Base-by-base conservation (phyloP, 768 basidiomycete genomes). In the Pisolithus albus region DNA sequence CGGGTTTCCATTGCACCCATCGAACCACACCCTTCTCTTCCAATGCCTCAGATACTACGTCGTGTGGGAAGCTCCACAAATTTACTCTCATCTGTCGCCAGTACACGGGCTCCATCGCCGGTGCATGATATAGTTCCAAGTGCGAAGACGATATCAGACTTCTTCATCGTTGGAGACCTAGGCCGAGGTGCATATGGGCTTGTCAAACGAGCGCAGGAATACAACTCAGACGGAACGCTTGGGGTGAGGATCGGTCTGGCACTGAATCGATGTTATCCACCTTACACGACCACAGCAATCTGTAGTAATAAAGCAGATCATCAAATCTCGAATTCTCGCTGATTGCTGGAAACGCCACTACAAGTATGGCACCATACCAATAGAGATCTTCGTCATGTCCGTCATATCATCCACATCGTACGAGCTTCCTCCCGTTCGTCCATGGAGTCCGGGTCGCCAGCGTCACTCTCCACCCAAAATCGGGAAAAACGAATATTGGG, bases 271-370 rank as follows among this genome's bases (percentile, higher is more conserved):
- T 21, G 43, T n/a, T 41, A 7, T 46, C 38, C 39, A 41, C 42
- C 58, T 59, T 46, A 56, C 52, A 44, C 9, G 49, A 28, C 37
- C 30, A 51, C 47, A 93, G 92, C 86, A 92, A 4, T 83, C 88
- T 36, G 72, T 96, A 53, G 86, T 99, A 60, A 92, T 99, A 70
- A 99, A 99, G 64, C 94, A 96, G 69, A 86, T 98, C 62, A 94
- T 98, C 75, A 98, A 98, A 70, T 93, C 91, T 44, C 88, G 96
- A 47, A 99, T 99, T 53, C 79, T 99, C 48, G 95, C 95, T 28
- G 95, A 99, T 72, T 98, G 95, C 69, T 99, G 96, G 96, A 98
- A 98, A 74, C 90, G 89, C 63, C 95, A 99, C 66, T 88, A 89
- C 40, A 82, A 86, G 55, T 81, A 89, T 66, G 95, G 95, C 51